Percentiles rank a stretch among this genome's conserved stretches.
Conservation (phyloP, 768 basidiomycete genomes). For the Boletus pseudo-olivaceus region DNA sequence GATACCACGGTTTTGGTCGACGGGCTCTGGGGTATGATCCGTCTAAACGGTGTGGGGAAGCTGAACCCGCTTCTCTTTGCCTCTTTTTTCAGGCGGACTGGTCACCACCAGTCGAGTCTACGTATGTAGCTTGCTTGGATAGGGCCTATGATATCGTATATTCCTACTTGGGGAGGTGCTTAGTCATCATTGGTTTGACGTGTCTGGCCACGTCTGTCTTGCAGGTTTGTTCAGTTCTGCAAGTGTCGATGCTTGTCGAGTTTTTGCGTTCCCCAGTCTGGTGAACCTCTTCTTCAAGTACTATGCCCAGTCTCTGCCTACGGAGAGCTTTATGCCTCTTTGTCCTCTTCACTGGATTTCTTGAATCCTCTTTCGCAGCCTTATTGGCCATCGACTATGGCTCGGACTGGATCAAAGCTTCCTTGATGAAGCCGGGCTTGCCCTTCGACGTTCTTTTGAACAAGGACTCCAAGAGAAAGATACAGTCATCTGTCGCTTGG, state of each 20-base stretch:
- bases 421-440: conserved; percentile 88
- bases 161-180: not conserved
- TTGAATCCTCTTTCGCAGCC: conserved; percentile 53
- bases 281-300: conserved; percentile 7
- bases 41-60: too few species aligned
- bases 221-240: not conserved
- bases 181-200: conserved; percentile 17
- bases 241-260: conserved; percentile 11
- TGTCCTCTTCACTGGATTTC: conserved; percentile 18
- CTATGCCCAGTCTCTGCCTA: conserved; percentile 24
- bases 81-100: too few species aligned
- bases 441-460: conserved; percentile 96
- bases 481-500: conserved; percentile 86
- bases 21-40: too few species aligned
- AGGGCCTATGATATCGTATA: conserved; percentile 9
- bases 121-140: too few species aligned
- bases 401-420: conserved; percentile 95
- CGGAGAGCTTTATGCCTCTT: conserved; percentile 27
- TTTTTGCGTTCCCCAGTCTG: conserved; percentile 9
- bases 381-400: conserved; percentile 98
- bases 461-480: conserved; percentile 96
- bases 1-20: too few species aligned
- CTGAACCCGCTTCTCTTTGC: too few species aligned
- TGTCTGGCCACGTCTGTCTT: conserved; percentile 26
- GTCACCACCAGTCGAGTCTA: too few species aligned